Evolutionary conservation across 257 asterid species (phyloP).

Genomic region (Rubia yunnanensis): DNA sequence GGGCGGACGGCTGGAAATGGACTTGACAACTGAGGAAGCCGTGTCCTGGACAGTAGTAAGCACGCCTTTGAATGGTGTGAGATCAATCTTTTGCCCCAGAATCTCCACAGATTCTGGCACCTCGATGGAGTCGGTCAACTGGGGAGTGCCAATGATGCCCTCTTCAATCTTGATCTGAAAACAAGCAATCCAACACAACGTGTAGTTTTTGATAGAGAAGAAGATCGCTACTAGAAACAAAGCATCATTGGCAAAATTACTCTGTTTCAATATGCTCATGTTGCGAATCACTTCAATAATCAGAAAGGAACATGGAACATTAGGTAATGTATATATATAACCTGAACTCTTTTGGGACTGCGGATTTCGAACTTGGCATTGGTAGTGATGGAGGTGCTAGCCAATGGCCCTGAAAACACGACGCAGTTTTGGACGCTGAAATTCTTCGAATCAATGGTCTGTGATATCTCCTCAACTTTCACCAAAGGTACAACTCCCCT

Average conservation of each 20-base stretch:
- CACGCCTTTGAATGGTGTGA: conserved; percentile 70
- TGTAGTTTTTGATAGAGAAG: neutral
- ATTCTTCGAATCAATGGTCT: conserved; percentile 57
- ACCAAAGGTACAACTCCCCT: conserved; percentile 54
- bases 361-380: conserved; percentile 88
- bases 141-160: conserved; percentile 88
- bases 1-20: conserved; percentile 75
- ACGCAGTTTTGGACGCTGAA: conserved; percentile 78
- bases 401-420: conserved; percentile 63
- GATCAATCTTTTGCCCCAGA: conserved; percentile 78
- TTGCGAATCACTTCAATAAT: neutral
- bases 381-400: conserved; percentile 65
- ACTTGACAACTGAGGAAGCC: conserved; percentile 71
- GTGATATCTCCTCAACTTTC: conserved; percentile 83
- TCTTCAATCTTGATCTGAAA: conserved; percentile 70
- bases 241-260: neutral
- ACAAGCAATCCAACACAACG: neutral
- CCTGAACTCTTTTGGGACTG: conserved; percentile 97
- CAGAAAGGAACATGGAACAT: neutral
- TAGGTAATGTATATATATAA: conserved; percentile 6
- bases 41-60: conserved; percentile 71
- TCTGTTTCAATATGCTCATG: neutral
- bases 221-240: too few species aligned
- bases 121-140: conserved; percentile 74
- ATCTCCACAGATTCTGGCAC: conserved; percentile 69